A percentile compares a stretch with the other conserved stretches of the same genome.
Evolutionary conservation across 192 early-diverging fungal genomes (phyloP).

Genomic region (Podila horticola): DNA sequence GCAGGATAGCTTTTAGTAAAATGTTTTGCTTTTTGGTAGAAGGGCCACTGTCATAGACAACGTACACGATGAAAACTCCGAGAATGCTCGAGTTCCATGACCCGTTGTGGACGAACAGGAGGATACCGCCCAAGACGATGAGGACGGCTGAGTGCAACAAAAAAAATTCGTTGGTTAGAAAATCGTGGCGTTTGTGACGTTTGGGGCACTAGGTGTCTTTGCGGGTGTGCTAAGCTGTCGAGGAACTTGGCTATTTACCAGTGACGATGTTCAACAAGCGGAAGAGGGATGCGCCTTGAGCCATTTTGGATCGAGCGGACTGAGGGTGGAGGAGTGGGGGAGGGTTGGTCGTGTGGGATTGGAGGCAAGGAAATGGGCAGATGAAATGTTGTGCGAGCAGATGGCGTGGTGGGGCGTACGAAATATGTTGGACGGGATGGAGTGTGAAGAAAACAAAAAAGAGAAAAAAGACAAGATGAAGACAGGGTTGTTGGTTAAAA

Average conservation of each 20-base stretch:
- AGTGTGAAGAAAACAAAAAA: not conserved
- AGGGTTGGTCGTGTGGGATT: not conserved
- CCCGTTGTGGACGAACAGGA: conserved; percentile 20
- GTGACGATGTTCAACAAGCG: conserved; percentile 29
- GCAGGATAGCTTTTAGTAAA: not conserved
- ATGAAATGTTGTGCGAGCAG: not conserved
- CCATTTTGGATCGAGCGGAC: conserved; percentile 12
- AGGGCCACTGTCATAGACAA: not conserved
- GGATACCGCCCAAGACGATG: conserved; percentile 22
- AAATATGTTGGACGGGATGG: not conserved
- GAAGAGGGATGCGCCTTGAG: conserved; percentile 30
- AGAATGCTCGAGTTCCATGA: conserved; percentile 46
- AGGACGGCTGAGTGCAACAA: conserved; percentile 11
- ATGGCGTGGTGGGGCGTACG: not conserved
- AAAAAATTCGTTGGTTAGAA: no score
- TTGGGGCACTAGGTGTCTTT: no score
- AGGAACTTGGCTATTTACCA: conserved; percentile 1
- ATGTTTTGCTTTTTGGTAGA: not conserved
- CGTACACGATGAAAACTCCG: conserved; percentile 32
- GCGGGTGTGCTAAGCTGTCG: not conserved
- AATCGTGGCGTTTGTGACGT: not conserved
- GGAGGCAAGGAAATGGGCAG: not conserved
- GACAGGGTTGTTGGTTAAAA: not conserved
- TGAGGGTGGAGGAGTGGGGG: not conserved
- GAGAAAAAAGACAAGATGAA: not conserved